Conservation (phyloP, 371 early-diverging fungal species). For the Gilbertella persicaria region DNA sequence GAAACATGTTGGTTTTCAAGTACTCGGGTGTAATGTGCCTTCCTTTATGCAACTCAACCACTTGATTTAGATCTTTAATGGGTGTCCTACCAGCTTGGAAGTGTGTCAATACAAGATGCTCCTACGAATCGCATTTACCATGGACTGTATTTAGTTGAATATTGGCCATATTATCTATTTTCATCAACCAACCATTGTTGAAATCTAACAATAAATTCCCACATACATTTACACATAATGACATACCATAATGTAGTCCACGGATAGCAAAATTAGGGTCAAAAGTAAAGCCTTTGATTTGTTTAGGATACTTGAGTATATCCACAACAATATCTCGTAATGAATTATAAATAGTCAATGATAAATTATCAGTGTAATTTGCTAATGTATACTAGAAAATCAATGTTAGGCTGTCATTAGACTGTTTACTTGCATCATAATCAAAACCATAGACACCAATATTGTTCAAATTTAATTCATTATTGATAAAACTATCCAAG, state of each 20-base stretch:
- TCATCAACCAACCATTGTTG: constrained; percentile 69
- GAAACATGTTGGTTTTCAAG: constrained; percentile 54
- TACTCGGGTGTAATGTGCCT: constrained; percentile 62
- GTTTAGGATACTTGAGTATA: constrained; percentile 56
- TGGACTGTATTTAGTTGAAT: constrained; percentile 66
- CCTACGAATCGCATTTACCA: too few relatives aligned
- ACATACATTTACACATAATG: not conserved
- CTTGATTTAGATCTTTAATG: constrained; percentile 47
- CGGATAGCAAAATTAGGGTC: constrained; percentile 67
- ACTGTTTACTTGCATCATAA: constrained; percentile 41
- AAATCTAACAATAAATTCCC: constrained; percentile 34
- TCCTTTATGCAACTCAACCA: constrained; percentile 57
- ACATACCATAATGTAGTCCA: constrained; percentile 60
- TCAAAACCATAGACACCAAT: constrained; percentile 55
- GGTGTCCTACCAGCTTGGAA: constrained; percentile 39
- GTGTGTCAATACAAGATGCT: not conserved
- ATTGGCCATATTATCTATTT: constrained; percentile 66
- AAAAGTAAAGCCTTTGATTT: constrained; percentile 53
- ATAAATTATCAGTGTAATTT: constrained; percentile 58
- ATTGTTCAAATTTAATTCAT: constrained; percentile 43
- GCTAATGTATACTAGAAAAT: constrained; percentile 62
- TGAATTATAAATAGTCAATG: constrained; percentile 59
- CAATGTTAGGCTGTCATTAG: not conserved
- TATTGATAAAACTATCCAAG: constrained; percentile 44
- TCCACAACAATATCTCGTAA: constrained; percentile 57